phyloP scores from a whole-genome alignment of 345 rosid species.

The Passiflora organensis region DNA sequence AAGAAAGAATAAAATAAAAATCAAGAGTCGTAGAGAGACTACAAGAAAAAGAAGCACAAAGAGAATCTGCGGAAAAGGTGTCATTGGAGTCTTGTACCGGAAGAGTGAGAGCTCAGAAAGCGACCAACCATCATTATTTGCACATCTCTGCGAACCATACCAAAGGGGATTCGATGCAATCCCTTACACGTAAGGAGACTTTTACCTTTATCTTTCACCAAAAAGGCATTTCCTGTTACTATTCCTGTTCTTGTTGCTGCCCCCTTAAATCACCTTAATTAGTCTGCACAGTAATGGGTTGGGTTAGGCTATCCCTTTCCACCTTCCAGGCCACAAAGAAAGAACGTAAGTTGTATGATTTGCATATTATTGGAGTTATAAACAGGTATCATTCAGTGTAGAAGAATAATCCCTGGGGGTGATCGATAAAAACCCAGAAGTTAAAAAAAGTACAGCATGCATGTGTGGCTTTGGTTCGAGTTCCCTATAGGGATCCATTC shows the following conservation, averaged over 20 bases:
- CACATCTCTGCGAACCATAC: background rate
- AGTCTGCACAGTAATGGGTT: too few relatives aligned
- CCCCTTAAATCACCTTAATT: too few relatives aligned
- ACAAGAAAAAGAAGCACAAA: background rate
- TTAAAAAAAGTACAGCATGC: too few relatives aligned
- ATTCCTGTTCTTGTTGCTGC: background rate
- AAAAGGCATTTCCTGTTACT: conserved; percentile 24
- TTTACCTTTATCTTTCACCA: conserved; percentile 24
- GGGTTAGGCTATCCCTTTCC: too few relatives aligned
- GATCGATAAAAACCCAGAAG: too few relatives aligned
- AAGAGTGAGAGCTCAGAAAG: conserved; percentile 45
- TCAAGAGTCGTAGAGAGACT: background rate
- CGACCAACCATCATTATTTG: conserved; percentile 38
- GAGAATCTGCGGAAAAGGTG: conserved; percentile 27
- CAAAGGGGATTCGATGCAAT: conserved; percentile 49
- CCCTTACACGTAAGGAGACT: background rate
- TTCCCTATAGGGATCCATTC: conserved; percentile 12
- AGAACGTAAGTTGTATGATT: too few relatives aligned
- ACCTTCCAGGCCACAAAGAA: too few relatives aligned
- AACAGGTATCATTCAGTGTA: too few relatives aligned
- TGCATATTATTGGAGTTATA: too few relatives aligned
- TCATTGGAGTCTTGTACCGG: conserved; percentile 30
- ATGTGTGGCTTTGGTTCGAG: background rate
- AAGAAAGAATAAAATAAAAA: background rate
- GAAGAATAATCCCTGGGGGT: too few relatives aligned